phyloP scores from a whole-genome alignment of 331 rosid genomes.

The Malus hybrid region DNA sequence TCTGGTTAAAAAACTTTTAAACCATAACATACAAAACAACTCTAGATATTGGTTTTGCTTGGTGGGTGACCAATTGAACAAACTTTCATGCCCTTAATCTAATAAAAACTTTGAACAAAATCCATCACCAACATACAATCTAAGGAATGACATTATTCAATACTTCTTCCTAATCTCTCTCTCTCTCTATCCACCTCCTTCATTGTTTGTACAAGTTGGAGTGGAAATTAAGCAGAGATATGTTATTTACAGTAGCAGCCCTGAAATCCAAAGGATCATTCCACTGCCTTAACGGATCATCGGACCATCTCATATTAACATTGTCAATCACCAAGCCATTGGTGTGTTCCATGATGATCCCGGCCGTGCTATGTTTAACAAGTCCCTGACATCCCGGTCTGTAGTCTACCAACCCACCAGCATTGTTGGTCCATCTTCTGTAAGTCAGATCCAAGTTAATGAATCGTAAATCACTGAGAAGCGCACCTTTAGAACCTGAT shows the following conservation, averaged over 20 bases:
- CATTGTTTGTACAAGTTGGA: constrained; percentile 37
- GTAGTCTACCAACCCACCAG: constrained; percentile 70
- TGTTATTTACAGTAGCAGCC: constrained; percentile 65
- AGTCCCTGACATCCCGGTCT: constrained; percentile 87
- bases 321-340: constrained; percentile 63
- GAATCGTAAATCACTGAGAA: too few species aligned
- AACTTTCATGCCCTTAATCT: too few species aligned
- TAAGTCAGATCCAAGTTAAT: too few species aligned
- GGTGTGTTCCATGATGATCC: constrained; percentile 78
- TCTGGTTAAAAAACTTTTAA: too few species aligned
- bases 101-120: too few species aligned
- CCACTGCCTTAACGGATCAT: constrained; percentile 36
- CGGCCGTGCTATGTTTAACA: constrained; percentile 59
- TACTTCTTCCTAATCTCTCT: not conserved
- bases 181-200: not conserved
- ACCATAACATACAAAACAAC: too few species aligned
- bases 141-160: too few species aligned
- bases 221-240: constrained; percentile 52
- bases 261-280: constrained; percentile 74
- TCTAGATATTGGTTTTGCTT: too few species aligned
- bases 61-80: too few species aligned
- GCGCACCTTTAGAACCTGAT: too few species aligned
- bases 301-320: constrained; percentile 76
- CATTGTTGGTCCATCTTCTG: constrained; percentile 51
- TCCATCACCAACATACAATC: too few species aligned